phyloP scores from a whole-genome alignment of 1,139 yeast species.

The Entelexis paramagnoliae region DNA sequence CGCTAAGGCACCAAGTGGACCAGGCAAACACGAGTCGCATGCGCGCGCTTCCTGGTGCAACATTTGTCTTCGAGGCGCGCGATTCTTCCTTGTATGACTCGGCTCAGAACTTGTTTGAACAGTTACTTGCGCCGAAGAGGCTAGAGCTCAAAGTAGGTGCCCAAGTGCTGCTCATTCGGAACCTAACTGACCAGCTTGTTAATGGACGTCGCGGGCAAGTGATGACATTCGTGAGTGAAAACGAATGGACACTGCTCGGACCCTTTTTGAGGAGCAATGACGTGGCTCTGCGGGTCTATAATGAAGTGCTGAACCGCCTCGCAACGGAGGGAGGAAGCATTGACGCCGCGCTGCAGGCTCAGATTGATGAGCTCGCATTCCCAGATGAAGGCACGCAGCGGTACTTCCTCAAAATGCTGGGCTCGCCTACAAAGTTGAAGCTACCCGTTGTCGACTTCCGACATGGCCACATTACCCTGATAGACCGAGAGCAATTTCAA shows the following conservation, averaged over 20 bases:
- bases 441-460: slow-evolving; percentile 25
- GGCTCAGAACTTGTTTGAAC: slow-evolving; percentile 27
- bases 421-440: slow-evolving; percentile 8
- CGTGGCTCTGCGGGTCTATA: slow-evolving; percentile 20
- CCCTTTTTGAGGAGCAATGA: slow-evolving; percentile 8
- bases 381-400: slow-evolving; percentile 9
- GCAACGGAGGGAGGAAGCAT: slow-evolving; percentile 6
- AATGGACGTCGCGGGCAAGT: slow-evolving; percentile 51
- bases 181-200: slow-evolving; percentile 39
- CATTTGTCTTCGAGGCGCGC: slow-evolving; percentile 37
- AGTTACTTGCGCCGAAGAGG: slow-evolving; percentile 40
- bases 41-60: slow-evolving; percentile 36
- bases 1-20: slow-evolving; percentile 67
- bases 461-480: slow-evolving; percentile 14
- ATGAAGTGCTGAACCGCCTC: slow-evolving; percentile 15
- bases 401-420: slow-evolving; percentile 9
- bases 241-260: slow-evolving; percentile 14
- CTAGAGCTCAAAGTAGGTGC: slow-evolving; percentile 47
- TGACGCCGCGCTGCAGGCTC: slow-evolving; percentile 7
- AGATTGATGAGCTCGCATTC: slow-evolving; percentile 10
- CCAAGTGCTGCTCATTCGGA: slow-evolving; percentile 49
- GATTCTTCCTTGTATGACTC: slow-evolving; percentile 35
- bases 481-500: slow-evolving; percentile 20
- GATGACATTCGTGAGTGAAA: slow-evolving; percentile 35
- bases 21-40: slow-evolving; percentile 52